Base-by-base conservation (phyloP, 768 basidiomycete genomes). In the Boletus sp. region DNA sequence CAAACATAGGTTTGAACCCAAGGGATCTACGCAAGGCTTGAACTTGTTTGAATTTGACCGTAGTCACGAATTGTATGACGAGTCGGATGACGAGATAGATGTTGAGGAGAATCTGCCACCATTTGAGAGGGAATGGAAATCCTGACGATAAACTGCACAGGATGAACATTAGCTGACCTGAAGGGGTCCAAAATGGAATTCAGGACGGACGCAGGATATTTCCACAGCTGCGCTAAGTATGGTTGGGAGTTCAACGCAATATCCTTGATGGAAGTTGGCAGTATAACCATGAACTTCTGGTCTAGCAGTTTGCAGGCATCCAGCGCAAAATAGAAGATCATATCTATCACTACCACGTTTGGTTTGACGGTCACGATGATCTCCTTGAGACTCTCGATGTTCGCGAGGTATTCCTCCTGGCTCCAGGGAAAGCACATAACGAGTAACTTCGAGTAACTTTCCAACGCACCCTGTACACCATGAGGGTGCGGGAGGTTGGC, bases 91-190 rank as follows among this genome's bases (percentile, higher is more conserved):
- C 17, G 24, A 56, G 54, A 44, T 59, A 59, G 11, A 50, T 40
- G 28, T 63, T 63, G 40, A 59, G 29, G 12, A 45, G 57, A n/a
- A 63, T 47, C 35, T 63, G 55, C 56, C 57, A 63, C 62, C 61
- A 63, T 28, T 63, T 47, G 18, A 63, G 57, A 8, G 62, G 62
- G 14, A 40, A 62, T 17, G 45, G 29, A 37, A 53, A 51, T 10
- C 62, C 62, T 2, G 62, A 63, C 17, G 57, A 50, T 1, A 54
- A 0, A 8, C 62, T 64, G n/a, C 7, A 46, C 4, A 17, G 17
- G 4, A 44, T 46, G 17, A 45, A 29, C n/a, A 29, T 30, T 28
- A 46, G 29, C 29, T 29, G 8, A 17, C 6, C 17, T 14, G 6
- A 39, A n/a, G 36, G 8, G 35, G 29, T 30, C 17, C 14, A 47